Percentiles rank a stretch among this genome's conserved stretches.
Evolutionary conservation across 768 basidiomycete species (phyloP).

Genomic region (Suillus brevipes): DNA sequence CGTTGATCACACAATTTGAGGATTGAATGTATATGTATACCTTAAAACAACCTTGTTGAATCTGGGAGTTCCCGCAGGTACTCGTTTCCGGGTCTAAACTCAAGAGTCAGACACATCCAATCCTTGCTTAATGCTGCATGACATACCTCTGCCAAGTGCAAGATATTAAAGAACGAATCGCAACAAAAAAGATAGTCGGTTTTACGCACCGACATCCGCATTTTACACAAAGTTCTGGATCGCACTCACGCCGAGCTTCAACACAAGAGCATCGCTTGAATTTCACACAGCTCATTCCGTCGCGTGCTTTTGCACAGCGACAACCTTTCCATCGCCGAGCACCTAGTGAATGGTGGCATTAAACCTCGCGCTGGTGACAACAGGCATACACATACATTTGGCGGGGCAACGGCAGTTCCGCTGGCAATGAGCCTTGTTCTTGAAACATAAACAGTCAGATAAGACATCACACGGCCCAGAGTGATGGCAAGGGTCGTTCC

Average conservation of each 20-base stretch:
- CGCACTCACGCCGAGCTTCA: slow-evolving; percentile 57
- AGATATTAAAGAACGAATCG: neutral
- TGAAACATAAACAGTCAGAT: slow-evolving; percentile 49
- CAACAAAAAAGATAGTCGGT: neutral
- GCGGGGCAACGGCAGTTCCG: slow-evolving; percentile 52
- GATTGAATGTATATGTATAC: slow-evolving; percentile 32
- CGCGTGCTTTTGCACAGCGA: slow-evolving; percentile 37
- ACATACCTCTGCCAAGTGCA: slow-evolving; percentile 25
- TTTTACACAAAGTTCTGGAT: slow-evolving; percentile 59
- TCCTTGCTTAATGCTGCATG: too few relatives aligned
- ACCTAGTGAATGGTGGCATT: slow-evolving; percentile 38
- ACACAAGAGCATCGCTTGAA: slow-evolving; percentile 52
- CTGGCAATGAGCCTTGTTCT: slow-evolving; percentile 53
- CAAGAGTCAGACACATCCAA: neutral
- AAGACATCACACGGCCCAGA: slow-evolving; percentile 50
- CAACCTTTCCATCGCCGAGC: slow-evolving; percentile 58
- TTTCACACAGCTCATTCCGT: slow-evolving; percentile 34
- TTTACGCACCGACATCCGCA: slow-evolving; percentile 50
- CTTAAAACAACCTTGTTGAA: slow-evolving; percentile 48
- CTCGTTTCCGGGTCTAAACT: slow-evolving; percentile 30
- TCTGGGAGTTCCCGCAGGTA: slow-evolving; percentile 48
- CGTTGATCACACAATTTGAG: neutral
- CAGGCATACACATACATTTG: slow-evolving; percentile 42
- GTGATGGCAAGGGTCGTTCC: slow-evolving; percentile 55
- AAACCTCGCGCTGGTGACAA: neutral